A percentile compares a stretch with the other conserved stretches of the same genome.
Conservation (phyloP, 2,329 filamentous ascomycete species). For the Colletotrichum camelliae region DNA sequence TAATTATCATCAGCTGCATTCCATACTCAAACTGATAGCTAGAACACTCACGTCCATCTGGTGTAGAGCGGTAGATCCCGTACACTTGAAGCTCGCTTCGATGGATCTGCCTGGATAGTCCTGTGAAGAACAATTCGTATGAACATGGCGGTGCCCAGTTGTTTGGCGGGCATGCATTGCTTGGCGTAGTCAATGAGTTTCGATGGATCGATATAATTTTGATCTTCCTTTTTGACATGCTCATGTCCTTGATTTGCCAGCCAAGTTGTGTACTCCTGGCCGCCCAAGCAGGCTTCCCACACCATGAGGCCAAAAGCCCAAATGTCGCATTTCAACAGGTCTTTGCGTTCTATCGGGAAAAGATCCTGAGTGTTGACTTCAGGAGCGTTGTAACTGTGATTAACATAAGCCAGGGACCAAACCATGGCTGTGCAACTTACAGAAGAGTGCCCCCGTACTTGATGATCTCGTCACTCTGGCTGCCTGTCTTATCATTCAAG, state of each 20-base stretch:
- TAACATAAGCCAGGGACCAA: fast-evolving
- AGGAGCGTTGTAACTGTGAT: not conserved
- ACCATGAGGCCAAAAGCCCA: not conserved
- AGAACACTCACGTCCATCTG: not conserved
- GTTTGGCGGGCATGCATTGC: not conserved
- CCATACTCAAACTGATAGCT: fast-evolving
- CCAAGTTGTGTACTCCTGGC: not conserved
- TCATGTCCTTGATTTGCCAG: not conserved
- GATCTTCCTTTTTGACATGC: not conserved
- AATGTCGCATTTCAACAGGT: not conserved
- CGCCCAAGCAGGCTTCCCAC: not conserved
- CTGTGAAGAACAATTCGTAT: not conserved
- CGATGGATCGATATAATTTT: not conserved
- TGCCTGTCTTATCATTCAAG: not conserved
- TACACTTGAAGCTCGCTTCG: not conserved
- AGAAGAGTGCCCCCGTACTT: not conserved
- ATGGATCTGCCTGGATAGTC: not conserved
- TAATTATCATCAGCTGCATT: not conserved
- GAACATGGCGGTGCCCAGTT: not conserved
- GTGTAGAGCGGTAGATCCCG: not conserved
- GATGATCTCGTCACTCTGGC: not conserved
- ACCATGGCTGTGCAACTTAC: not conserved
- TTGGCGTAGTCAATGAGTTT: not conserved
- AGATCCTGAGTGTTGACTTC: not conserved
- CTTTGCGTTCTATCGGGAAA: not conserved